Base-by-base conservation (phyloP, 148 eudicot species). In the Vaccinium macrocarpon region DNA sequence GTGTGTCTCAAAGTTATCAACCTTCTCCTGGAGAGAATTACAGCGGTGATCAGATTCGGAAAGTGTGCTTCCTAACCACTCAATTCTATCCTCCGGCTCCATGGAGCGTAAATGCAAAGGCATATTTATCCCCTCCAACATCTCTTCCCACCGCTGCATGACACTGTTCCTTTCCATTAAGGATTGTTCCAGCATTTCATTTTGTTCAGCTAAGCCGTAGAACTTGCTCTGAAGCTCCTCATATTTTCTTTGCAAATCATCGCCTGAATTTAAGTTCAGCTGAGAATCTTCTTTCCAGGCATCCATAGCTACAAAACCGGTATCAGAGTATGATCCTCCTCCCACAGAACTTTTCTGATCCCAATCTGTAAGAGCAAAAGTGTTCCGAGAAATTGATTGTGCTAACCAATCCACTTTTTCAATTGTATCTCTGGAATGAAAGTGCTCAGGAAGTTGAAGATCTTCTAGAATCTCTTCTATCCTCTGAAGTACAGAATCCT, bases 181-280 rank as follows among this genome's bases (percentile, higher is more conserved):
- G 18, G 98, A 97, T 81, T 97, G 98, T 87, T 97, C 99, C 88
- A 97, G 93, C 95, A 97, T 94, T 78, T 95, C 99, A 90, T 97
- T 97, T 82, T 97, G 99, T 87, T 97, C 98, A 84, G 98, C 99
- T 89, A 97, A 88, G 61, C 90, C 95, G 90, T 91, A 94, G 81
- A 92, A 97, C 85, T 90, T 97, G 61, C 89, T 88, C 87, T 95
- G 98, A 84, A 97, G 88, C 87, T 97, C 98, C 83, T 95, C 98
- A 85, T 88, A 93, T 87, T 92, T 90, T 81, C 86, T 90, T 88
- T 90, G 90, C 80, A 90, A 82, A 85, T 97, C 98, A 85, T 95
- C 98, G 80, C 82, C 88, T 13, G 88, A 84, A 85, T 86, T 88
- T 71, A 89, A 59, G 73, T 78, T 86, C 68, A 90, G 88, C 59